Base-by-base conservation (phyloP, 2,329 filamentous ascomycete genomes). In the Arthroderma sp. region DNA sequence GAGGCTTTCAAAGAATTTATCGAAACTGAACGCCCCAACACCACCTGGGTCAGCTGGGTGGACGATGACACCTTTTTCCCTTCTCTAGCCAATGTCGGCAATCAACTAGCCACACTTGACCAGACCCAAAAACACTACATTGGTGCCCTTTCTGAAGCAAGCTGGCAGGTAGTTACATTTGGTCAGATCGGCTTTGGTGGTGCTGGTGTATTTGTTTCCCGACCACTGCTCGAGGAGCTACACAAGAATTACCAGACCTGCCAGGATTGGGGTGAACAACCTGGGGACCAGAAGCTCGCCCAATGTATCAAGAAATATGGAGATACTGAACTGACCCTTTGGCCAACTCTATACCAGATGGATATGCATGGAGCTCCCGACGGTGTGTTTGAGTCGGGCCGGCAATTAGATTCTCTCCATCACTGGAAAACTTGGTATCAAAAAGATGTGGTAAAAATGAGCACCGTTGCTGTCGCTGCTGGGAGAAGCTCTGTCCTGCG, bases 11-110 rank as follows among this genome's bases (percentile, higher is more conserved):
- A 55, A 5, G 54, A 64, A 28, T 54, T 59, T 48, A 65, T 67
- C 47, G 57, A 59, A 43, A 59, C 56, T 40, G 52, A 61, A 48
- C 62, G 61, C 36, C 63, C 62, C 29, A 54, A 66, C 45, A 66
- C 62, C 40, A 60, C 54, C 27, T 67, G 64, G 64, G 57, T 67
- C 41, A 57, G 61, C 50, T 66, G 62, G 49, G 64, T 65, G 27
- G 65, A 68, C 40, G 65, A 68, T 44, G 65, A 68, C 44, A 68
- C 64, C 29, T 68, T 64, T 54, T 67, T 65, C 53, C 53, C 62
- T 29, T 65, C 62, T 29, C 56, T 68, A 22, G 55, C 61, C 9
- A 60, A 58, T 11, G 51, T 67, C 27, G 61, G 61, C 7, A 54
- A 63, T 46, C 60, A 62, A 40, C 52, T 67, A 44, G 64, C 64